Base-by-base conservation (phyloP, 768 basidiomycete genomes). In the Lentinula lateritia region DNA sequence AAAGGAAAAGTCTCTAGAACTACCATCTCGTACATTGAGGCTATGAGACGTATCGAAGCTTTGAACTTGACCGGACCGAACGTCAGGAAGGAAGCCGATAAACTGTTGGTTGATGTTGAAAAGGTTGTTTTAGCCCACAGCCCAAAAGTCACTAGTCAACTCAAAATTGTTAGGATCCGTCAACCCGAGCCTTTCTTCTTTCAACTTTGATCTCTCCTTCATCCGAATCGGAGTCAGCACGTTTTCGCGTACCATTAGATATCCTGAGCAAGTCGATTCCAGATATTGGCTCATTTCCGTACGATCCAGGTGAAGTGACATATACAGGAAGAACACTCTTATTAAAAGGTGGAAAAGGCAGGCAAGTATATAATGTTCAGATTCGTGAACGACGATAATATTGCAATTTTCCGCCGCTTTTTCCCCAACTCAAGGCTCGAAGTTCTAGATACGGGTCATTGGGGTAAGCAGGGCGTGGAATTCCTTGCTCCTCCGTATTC, bases 141-240 rank as follows among this genome's bases (percentile, higher is more conserved):
- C 16, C 5, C 6, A 9, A 13, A 36, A 32, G 16, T 9, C 8
- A 34, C 23, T 20, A 61, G 23, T 28, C 32, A 20, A 56, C 10
- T 6, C 23, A 34, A 12, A 28, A 16, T 13, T 55, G 5, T 23
- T 13, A 96, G 95, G 86, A 92, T 54, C 73, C 89, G 0, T 74
- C 78, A 48, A 80, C 91, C 32, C 86, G 92, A 34, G 87, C 92
- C 54, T 97, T 95, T 75, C 78, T 97, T n/a, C 76, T 96, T 39
- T 95, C 95, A 13, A 97, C 96, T 73, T 77, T 94, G n/a, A 70
- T 81, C 18, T 71, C 80, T 28, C 71, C 75, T 72, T 39, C 73
- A 5, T 67, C 61, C 52, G 61, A 61, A 7, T 60, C 69, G 36
- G 64, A 74, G 50, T 63, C 67, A 60, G 73, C 87, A n/a, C 79